These are phyloP conservation scores for Fragaria ananassa DNA, from an alignment of 306 rosid species.

Conservation along the genomic window DNA sequence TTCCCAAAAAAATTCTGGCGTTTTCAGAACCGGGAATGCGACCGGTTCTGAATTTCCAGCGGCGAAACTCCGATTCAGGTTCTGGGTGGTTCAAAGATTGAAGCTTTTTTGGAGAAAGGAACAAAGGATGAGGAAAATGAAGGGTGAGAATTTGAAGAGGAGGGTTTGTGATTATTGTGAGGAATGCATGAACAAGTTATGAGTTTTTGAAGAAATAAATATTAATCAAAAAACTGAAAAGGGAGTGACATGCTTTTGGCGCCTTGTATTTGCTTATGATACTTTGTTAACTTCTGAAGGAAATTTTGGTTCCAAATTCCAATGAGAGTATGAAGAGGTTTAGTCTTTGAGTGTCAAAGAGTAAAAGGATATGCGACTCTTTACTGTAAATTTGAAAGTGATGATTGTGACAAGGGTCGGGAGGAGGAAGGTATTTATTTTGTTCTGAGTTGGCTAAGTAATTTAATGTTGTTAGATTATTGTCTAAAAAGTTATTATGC, in stretches of 20 bases:
- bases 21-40: too few species aligned
- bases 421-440: not conserved
- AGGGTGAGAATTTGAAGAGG: not conserved
- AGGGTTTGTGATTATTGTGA: not conserved
- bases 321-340: too few species aligned
- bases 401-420: not conserved
- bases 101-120: not conserved
- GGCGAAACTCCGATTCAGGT: not conserved
- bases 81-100: slow-evolving; percentile 9
- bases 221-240: not conserved
- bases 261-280: not conserved
- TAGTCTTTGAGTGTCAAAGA: too few species aligned
- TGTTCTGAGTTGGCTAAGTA: too few species aligned
- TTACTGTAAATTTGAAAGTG: not conserved
- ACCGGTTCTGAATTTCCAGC: not conserved
- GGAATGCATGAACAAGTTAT: not conserved
- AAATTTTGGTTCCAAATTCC: not conserved
- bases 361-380: not conserved
- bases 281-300: too few species aligned
- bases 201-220: not conserved
- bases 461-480: too few species aligned
- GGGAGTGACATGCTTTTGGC: slow-evolving; percentile 6
- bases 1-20: too few species aligned
- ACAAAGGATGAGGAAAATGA: not conserved
- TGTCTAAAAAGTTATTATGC: too few species aligned